phyloP scores from a whole-genome alignment of 2,329 filamentous ascomycete genomes.

The Penicillium thymicola region DNA sequence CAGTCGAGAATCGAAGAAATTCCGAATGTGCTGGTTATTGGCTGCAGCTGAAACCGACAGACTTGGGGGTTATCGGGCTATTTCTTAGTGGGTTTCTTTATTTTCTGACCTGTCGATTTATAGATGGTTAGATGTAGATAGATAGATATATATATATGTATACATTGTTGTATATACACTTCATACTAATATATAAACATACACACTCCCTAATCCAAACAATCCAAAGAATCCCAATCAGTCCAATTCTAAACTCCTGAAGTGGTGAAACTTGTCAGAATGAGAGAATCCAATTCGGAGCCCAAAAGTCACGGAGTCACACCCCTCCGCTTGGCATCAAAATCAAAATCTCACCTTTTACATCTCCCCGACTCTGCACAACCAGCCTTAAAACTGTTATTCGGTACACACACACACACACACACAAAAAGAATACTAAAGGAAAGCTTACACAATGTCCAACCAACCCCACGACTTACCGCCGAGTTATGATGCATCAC shows the following conservation, averaged over 20 bases:
- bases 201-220: too few relatives aligned
- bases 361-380: not conserved
- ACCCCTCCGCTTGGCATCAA: not conserved
- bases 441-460: not conserved
- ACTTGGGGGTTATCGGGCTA: not conserved
- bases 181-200: too few relatives aligned
- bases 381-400: not conserved
- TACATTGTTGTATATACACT: not conserved
- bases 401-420: not conserved
- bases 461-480: conserved; percentile 2
- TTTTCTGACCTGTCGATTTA: not conserved
- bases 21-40: conserved; percentile 12
- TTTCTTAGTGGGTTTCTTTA: conserved; percentile 2
- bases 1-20: conserved; percentile 11
- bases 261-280: not conserved
- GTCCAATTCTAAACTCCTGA: not conserved
- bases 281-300: not conserved
- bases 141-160: not conserved
- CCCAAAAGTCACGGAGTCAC: not conserved
- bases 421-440: not conserved
- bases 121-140: too few relatives aligned
- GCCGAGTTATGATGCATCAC: conserved; percentile 9
- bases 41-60: conserved; percentile 17
- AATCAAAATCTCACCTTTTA: not conserved
- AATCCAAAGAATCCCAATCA: not conserved